Base-by-base conservation (phyloP, 2,329 filamentous ascomycete genomes). In the Piedraia hortae region DNA sequence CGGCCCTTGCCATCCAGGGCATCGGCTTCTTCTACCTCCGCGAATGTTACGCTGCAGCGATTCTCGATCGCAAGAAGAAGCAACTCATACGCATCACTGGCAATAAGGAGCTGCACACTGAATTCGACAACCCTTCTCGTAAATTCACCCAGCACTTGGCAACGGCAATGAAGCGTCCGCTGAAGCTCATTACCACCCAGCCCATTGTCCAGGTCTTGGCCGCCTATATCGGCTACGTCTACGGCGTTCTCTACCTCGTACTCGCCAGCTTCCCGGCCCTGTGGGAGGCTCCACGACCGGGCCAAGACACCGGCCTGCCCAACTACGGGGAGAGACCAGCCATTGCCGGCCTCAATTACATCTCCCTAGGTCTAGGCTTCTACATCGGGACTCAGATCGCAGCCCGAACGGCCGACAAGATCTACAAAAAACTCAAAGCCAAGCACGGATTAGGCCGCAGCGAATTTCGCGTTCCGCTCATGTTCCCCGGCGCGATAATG, bases 11-110 rank as follows among this genome's bases (percentile, higher is more conserved):
- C 7, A 57, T 75, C 22, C 65, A 72, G 36, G 27, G 55, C 6
- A 44, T 56, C 5, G 68, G 68, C 4, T 40, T 72, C 21, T 57
- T 66, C 38, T 54, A 66, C 30, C 50, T 65, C 1, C 53, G 54
- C 24, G 68, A 73, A 37, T 71, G 66, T 2, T 72, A 71, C 39
- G 58, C 54, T 0, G 64, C 67, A 0, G 58, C 58, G 10, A 51
- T 77, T 4, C 54, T 74, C 2, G 41, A 49, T 13, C 45, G 51
- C 29, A 68, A 64, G 37, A 60, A 62, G 18, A 41, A 49, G 20
- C 51, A 47, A n/a, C 48, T 69, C n/a, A 47, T 53, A 26, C 52
- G 53, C 28, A 49, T 59, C 29, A 69, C 62, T 2, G 59, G 56
- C 12, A 68, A 68, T 51, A 34, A 45, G 22, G 57, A 60, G 3